These are phyloP conservation scores for Magnolia officinalis DNA, from an alignment of 164 flowering plant species.

Conservation along the genomic window DNA sequence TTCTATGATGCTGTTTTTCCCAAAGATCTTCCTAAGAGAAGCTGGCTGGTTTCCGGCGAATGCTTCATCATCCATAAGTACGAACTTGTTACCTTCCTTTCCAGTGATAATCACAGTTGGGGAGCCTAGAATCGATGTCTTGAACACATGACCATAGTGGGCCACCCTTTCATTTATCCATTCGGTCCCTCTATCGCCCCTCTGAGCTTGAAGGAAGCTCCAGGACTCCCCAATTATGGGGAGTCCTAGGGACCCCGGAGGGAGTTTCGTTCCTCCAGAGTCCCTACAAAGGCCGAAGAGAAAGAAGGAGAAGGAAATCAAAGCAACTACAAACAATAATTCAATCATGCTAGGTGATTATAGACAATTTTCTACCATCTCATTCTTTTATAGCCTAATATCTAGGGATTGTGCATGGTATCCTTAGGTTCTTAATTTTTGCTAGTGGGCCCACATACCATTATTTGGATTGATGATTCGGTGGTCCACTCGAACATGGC, in stretches of 20 bases:
- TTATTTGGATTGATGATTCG: too few relatives aligned
- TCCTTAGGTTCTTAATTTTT: too few relatives aligned
- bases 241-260: slow-evolving; percentile 63
- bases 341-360: too few relatives aligned
- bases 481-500: too few relatives aligned
- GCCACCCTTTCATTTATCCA: slow-evolving; percentile 45
- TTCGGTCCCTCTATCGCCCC: slow-evolving; percentile 41
- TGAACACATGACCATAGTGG: slow-evolving; percentile 49
- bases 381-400: too few relatives aligned
- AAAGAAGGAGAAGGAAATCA: not conserved
- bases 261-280: slow-evolving; percentile 27
- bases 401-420: too few relatives aligned
- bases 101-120: slow-evolving; percentile 65
- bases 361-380: too few relatives aligned
- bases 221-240: slow-evolving; percentile 70
- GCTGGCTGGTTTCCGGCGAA: not conserved
- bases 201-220: slow-evolving; percentile 56
- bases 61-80: slow-evolving; percentile 38
- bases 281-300: not conserved
- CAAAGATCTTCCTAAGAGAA: not conserved
- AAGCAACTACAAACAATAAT: not conserved
- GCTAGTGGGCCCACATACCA: too few relatives aligned
- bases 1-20: not conserved
- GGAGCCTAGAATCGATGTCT: slow-evolving; percentile 62
- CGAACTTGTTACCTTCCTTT: slow-evolving; percentile 46